These are phyloP conservation scores for Cordyceps javanica DNA, from an alignment of 2,329 filamentous ascomycete genomes.

Conservation along the genomic window DNA sequence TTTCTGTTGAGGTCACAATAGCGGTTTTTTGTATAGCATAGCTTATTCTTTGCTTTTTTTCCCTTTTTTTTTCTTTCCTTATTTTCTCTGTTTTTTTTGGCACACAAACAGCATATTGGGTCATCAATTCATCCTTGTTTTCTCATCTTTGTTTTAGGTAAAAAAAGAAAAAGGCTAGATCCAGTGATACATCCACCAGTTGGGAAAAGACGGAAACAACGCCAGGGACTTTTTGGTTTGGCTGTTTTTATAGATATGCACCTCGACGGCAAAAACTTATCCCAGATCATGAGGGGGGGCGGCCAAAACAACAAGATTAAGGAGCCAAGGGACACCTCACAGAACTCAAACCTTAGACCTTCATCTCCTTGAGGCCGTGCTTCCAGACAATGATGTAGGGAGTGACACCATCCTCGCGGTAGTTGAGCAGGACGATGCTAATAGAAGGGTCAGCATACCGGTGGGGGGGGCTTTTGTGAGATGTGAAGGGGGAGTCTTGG, in stretches of 20 bases:
- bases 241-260: neutral
- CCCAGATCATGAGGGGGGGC: neutral
- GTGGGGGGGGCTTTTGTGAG: too few species aligned
- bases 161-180: conserved; percentile 4
- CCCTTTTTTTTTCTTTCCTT: too few species aligned
- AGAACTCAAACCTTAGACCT: conserved; percentile 62
- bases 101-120: neutral
- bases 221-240: neutral
- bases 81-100: too few species aligned
- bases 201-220: neutral
- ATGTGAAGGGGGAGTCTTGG: too few species aligned
- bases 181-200: conserved; percentile 2
- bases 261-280: neutral
- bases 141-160: neutral
- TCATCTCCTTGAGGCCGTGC: conserved; percentile 81
- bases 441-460: conserved; percentile 14
- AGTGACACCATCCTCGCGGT: conserved; percentile 91
- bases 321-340: conserved; percentile 1
- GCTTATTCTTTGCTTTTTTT: too few species aligned
- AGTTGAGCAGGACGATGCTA: conserved; percentile 89
- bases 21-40: too few species aligned
- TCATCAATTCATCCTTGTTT: conserved; percentile 10
- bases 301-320: too few species aligned
- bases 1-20: too few species aligned
- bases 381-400: conserved; percentile 92